Conservation (phyloP, 768 basidiomycete genomes). For the Russula dissimulans region DNA sequence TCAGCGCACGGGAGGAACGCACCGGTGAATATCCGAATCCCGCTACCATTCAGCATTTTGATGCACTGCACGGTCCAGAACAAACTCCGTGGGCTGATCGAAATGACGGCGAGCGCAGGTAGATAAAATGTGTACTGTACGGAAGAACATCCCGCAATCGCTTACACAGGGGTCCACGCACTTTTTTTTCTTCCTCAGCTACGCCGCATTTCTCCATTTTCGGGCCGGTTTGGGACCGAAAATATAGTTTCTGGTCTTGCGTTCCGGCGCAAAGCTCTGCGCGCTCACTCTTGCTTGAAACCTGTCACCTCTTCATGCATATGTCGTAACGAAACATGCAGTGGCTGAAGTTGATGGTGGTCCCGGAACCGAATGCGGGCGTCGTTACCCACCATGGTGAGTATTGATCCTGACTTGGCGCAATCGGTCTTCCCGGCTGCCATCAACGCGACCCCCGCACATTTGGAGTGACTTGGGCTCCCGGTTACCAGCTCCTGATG, state of each 20-base stretch:
- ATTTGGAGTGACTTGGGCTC: not conserved
- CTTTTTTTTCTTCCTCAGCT: not conserved
- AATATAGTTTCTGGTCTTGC: not conserved
- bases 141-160: not conserved
- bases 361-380: too few relatives aligned
- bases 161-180: not conserved
- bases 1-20: slow-evolving; percentile 17
- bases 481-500: not conserved
- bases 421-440: too few relatives aligned
- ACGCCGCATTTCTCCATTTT: slow-evolving; percentile 4
- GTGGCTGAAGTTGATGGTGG: too few relatives aligned
- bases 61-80: slow-evolving; percentile 5
- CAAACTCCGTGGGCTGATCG: slow-evolving; percentile 21
- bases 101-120: not conserved
- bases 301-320: too few relatives aligned
- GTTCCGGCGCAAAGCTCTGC: not conserved
- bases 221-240: not conserved
- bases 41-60: slow-evolving; percentile 45
- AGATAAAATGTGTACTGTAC: not conserved
- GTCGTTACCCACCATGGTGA: too few relatives aligned
- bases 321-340: too few relatives aligned
- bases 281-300: not conserved
- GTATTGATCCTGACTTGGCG: too few relatives aligned
- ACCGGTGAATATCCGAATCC: slow-evolving; percentile 55
- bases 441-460: too few relatives aligned